Conservation (phyloP, 257 asterid species). For the Fraxinus quadrangulata region DNA sequence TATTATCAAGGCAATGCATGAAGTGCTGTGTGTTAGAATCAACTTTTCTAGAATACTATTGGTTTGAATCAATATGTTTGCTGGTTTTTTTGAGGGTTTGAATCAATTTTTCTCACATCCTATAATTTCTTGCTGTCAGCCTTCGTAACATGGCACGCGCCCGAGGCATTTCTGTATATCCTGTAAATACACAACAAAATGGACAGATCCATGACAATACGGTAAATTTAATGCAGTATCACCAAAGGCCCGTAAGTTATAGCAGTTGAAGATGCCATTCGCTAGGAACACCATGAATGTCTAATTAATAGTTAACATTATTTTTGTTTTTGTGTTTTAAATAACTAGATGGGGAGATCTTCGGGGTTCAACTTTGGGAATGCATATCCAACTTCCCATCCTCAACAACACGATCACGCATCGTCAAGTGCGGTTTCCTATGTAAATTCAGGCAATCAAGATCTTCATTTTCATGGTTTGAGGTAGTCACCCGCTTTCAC, state of each 20-base stretch:
- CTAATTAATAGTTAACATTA: conserved; percentile 26
- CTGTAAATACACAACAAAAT: conserved; percentile 62
- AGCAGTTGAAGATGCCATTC: conserved; percentile 10
- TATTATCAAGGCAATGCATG: too few species aligned
- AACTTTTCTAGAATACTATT: too few species aligned
- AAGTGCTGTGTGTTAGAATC: too few species aligned
- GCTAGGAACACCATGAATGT: conserved; percentile 6
- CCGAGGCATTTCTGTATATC: conserved; percentile 60
- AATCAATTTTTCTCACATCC: too few species aligned
- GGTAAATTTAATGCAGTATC: conserved; percentile 69
- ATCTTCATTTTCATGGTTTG: conserved; percentile 44
- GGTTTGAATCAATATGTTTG: too few species aligned
- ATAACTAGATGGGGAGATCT: conserved; percentile 73
- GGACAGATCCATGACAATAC: conserved; percentile 73
- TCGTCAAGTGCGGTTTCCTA: conserved; percentile 70
- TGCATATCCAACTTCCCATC: conserved; percentile 65
- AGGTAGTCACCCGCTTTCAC: too few species aligned
- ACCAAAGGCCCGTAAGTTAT: conserved; percentile 66
- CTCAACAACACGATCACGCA: conserved; percentile 67
- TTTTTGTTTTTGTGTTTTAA: neutral
- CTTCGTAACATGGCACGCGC: conserved; percentile 26
- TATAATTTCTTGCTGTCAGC: neutral
- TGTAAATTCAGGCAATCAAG: conserved; percentile 60
- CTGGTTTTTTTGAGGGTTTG: too few species aligned
- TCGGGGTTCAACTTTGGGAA: conserved; percentile 71